Percentiles rank a stretch among this genome's conserved stretches.
These are phyloP conservation scores for Kodamaea lidongshanica DNA, from an alignment of 805 yeast species.

Conservation along the genomic window DNA sequence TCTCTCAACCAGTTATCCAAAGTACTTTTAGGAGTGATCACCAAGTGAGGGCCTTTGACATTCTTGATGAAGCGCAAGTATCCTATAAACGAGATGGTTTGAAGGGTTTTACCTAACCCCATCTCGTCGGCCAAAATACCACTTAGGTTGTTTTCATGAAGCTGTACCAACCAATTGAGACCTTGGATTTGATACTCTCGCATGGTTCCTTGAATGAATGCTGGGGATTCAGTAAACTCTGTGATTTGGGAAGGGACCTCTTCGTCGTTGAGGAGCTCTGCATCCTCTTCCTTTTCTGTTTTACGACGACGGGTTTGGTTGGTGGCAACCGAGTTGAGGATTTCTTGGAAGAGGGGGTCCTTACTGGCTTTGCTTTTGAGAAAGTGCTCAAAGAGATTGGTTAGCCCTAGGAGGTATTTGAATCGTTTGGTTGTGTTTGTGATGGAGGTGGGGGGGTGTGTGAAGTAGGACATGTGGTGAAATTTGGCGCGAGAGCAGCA, in stretches of 20 bases:
- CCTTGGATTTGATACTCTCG: conserved; percentile 79
- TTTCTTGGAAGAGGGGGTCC: conserved; percentile 51
- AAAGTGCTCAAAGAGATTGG: conserved; percentile 63
- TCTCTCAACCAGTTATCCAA: conserved; percentile 78
- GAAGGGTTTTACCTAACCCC: conserved; percentile 81
- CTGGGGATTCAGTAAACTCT: conserved; percentile 49
- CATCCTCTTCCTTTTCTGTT: conserved; percentile 76
- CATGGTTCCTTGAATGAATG: conserved; percentile 50
- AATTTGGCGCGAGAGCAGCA: no score
- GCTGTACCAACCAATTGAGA: conserved; percentile 67
- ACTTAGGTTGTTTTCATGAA: conserved; percentile 60
- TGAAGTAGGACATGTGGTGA: conserved; percentile 23
- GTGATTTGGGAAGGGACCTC: conserved; percentile 25
- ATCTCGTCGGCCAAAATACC: conserved; percentile 83
- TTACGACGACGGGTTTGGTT: conserved; percentile 41
- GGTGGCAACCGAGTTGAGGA: conserved; percentile 36
- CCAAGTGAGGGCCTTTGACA: conserved; percentile 65
- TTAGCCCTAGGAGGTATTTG: conserved; percentile 58
- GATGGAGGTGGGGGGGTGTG: conserved; percentile 40
- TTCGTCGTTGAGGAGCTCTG: conserved; percentile 59
- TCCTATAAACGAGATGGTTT: conserved; percentile 71
- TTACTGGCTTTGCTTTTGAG: conserved; percentile 57
- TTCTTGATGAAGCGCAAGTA: conserved; percentile 58
- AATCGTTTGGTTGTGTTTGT: conserved; percentile 61
- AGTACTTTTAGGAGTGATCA: conserved; percentile 75